Evolutionary conservation across 768 basidiomycete species (phyloP), one percentile per base, ranked within the genome.

Genomic region (Hericium erinaceus): DNA sequence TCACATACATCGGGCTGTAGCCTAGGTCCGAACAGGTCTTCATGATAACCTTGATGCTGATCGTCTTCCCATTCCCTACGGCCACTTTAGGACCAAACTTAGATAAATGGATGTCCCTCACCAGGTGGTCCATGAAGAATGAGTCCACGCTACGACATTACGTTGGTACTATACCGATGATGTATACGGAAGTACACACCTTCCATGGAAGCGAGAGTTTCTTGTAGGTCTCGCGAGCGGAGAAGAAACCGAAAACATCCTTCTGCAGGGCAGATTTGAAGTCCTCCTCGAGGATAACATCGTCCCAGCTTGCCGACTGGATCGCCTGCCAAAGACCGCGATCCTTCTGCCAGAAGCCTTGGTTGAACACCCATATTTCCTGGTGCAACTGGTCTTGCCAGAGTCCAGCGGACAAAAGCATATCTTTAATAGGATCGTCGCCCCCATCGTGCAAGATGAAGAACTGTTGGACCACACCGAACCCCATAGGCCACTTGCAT

Each of bases 61-160:
- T 90, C 0, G 87, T 89, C 68, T 90, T 91, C 7, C 91, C 91
- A 61, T 92, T 92, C 7, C 90, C 89, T 80, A 62, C 10, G 49
- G 22, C 55, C 39, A 13, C 2, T 16, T 26, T 7, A 58, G 55
- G 53, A 39, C 8, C 16, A 6, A 46, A 6, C 16, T 3, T 46
- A 18, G 1, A 33, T 39, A 26, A 40, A n/a, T n/a, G 33, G 4
- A 37, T 16, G 16, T 24, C 52, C 62, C 70, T 56, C 61, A 77
- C 86, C 86, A 63, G 88, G 87, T n/a, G 89, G 85, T 1, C 92
- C 92, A 59, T 85, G 76, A 78, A 93, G 77, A 66, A 93, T 90
- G 59, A 92, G 68, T 28, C 90, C 91, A 58, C 90, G 83, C 86
- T 92, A 59, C 15, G 57, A 24, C 33, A 49, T 8, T 59, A 40